A percentile compares a stretch with the other conserved stretches of the same genome.
Evolutionary conservation across 768 basidiomycete species (phyloP).

Genomic region (Lentinula sp.): DNA sequence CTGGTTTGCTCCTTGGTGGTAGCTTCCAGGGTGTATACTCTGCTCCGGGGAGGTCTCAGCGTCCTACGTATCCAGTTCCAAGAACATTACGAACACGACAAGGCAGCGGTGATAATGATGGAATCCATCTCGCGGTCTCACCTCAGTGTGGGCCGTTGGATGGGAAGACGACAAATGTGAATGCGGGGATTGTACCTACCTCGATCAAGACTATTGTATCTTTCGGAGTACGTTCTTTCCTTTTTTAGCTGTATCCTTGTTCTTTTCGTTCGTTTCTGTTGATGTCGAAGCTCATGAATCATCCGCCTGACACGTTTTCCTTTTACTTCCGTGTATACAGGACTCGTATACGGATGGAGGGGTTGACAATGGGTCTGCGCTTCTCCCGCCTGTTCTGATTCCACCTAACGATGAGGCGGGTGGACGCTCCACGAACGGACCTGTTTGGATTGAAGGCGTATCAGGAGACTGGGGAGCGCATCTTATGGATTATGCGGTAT

Average conservation of each 20-base stretch:
- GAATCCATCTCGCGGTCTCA: slow-evolving; percentile 38
- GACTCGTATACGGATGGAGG: slow-evolving; percentile 51
- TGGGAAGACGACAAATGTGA: slow-evolving; percentile 38
- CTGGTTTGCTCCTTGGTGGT: neutral
- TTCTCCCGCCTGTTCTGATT: slow-evolving; percentile 36
- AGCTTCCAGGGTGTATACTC: neutral
- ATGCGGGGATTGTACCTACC: slow-evolving; percentile 35
- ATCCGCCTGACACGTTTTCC: neutral
- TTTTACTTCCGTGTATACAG: slow-evolving; percentile 13
- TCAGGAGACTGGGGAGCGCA: slow-evolving; percentile 34
- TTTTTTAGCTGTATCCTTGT: neutral
- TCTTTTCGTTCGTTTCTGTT: neutral
- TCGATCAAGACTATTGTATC: slow-evolving; percentile 19
- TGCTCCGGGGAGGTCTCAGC: neutral
- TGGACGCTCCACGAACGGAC: slow-evolving; percentile 45
- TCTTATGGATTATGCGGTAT: slow-evolving; percentile 48
- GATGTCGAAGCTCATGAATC: too few relatives aligned
- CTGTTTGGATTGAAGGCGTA: slow-evolving; percentile 44
- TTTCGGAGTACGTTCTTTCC: slow-evolving; percentile 21
- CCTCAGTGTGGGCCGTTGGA: slow-evolving; percentile 36
- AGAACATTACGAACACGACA: neutral
- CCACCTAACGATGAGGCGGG: slow-evolving; percentile 40
- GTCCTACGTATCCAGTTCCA: neutral
- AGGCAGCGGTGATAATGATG: slow-evolving; percentile 15
- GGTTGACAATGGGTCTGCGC: slow-evolving; percentile 38